These are phyloP conservation scores for Dothideomycetes sp. DNA, from an alignment of 2,329 filamentous ascomycete genomes.

Conservation along the genomic window DNA sequence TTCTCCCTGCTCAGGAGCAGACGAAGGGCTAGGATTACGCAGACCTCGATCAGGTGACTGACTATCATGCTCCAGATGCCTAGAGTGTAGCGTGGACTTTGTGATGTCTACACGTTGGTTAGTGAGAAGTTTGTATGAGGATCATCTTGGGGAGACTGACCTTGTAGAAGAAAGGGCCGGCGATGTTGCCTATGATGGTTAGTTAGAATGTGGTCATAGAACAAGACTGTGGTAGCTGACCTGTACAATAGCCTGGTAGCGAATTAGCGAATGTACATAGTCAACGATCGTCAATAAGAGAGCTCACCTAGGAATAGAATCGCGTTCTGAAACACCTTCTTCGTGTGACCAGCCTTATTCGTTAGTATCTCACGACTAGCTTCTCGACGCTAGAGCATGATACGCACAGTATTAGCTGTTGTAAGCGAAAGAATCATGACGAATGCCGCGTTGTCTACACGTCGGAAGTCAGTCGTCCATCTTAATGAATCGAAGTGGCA, in stretches of 20 bases:
- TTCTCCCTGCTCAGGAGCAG: constrained; percentile 38
- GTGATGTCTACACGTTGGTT: constrained; percentile 21
- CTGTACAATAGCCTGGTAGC: too few relatives aligned
- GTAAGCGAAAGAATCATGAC: constrained; percentile 36
- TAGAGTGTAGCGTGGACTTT: constrained; percentile 39
- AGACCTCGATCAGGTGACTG: constrained; percentile 41
- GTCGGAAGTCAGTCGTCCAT: constrained; percentile 23
- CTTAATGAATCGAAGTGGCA: too few relatives aligned
- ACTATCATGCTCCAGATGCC: constrained; percentile 49
- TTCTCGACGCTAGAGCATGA: constrained; percentile 10
- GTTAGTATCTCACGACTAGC: not conserved
- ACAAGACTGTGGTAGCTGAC: too few relatives aligned
- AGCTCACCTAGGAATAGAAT: constrained; percentile 43
- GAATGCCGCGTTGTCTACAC: constrained; percentile 42
- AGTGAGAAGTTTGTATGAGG: not conserved
- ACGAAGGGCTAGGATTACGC: constrained; percentile 34
- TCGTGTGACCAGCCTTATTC: constrained; percentile 45
- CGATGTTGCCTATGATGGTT: constrained; percentile 50
- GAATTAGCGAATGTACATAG: too few relatives aligned
- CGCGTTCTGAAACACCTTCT: constrained; percentile 54
- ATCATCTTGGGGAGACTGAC: not conserved
- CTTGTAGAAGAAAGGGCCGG: constrained; percentile 53
- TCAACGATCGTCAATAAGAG: not conserved
- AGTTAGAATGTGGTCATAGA: too few relatives aligned
- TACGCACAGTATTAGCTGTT: constrained; percentile 36